Evolutionary conservation across 805 yeast species (phyloP).

Genomic region (Sugiyamaella lignohabitans): DNA sequence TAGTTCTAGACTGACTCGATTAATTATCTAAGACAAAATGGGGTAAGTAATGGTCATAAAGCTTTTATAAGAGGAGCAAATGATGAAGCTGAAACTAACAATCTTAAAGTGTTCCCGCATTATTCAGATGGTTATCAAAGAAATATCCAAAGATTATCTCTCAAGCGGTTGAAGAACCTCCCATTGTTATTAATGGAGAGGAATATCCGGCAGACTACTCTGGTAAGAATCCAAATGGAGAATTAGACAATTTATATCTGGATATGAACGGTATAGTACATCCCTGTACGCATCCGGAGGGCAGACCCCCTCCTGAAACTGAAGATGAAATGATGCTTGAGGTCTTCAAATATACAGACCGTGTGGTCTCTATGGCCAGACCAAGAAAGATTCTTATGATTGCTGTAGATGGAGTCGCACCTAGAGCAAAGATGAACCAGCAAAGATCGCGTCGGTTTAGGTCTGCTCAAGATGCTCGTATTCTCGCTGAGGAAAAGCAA

Average conservation of each 20-base stretch:
- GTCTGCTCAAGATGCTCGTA: conserved; percentile 89
- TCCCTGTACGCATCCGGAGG: conserved; percentile 98
- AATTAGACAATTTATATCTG: conserved; percentile 82
- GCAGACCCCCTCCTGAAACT: conserved; percentile 90
- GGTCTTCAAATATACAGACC: conserved; percentile 84
- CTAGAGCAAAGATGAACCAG: conserved; percentile 97
- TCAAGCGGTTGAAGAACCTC: conserved; percentile 74
- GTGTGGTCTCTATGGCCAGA: conserved; percentile 88
- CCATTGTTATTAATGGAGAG: conserved; percentile 49
- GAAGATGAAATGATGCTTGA: conserved; percentile 97
- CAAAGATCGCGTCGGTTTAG: conserved; percentile 94
- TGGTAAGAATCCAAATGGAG: conserved; percentile 90
- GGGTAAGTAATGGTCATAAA: no score
- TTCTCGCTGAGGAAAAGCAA: conserved; percentile 62
- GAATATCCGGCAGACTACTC: conserved; percentile 60
- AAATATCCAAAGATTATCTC: conserved; percentile 92
- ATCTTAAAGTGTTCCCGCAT: conserved; percentile 78
- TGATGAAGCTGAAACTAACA: neutral
- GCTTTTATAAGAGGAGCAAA: no score
- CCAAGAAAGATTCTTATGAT: conserved; percentile 89
- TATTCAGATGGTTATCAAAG: conserved; percentile 90
- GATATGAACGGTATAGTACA: conserved; percentile 99
- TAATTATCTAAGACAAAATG: no score
- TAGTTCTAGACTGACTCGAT: no score
- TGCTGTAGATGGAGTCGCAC: conserved; percentile 99